Percentiles rank a stretch among this genome's conserved stretches.
Evolutionary conservation across 2,329 filamentous ascomycete species (phyloP).

Genomic region (Sporothrix phasma): DNA sequence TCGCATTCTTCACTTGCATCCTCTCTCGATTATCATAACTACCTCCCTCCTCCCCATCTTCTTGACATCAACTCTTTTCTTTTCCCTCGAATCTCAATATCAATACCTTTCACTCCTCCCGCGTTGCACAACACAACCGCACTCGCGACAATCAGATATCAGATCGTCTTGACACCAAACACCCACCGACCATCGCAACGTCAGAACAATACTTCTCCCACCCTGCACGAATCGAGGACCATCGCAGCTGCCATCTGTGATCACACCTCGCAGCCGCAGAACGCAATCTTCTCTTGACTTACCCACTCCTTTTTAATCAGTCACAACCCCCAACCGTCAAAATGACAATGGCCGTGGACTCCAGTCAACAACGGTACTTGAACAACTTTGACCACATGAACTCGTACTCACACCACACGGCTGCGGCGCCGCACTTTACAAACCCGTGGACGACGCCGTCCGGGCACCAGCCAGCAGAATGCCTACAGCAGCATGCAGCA

Average conservation of each 20-base stretch:
- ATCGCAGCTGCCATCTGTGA: not conserved
- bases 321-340: constrained; percentile 26
- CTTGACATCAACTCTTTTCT: not conserved
- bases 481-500: constrained; percentile 47
- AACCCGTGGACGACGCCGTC: constrained; percentile 68
- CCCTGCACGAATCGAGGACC: not conserved
- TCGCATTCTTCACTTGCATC: too few relatives aligned
- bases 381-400: constrained; percentile 75
- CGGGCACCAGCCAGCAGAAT: constrained; percentile 34
- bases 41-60: not conserved
- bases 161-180: not conserved
- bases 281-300: not conserved
- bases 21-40: constrained; percentile 24
- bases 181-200: too few relatives aligned
- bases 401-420: constrained; percentile 47
- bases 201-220: too few relatives aligned
- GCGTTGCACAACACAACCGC: not conserved
- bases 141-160: too few relatives aligned
- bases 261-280: not conserved
- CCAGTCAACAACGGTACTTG: constrained; percentile 69
- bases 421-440: constrained; percentile 59
- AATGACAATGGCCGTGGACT: constrained; percentile 95
- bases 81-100: not conserved
- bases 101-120: not conserved
- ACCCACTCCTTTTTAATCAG: not conserved